A percentile compares a stretch with the other conserved stretches of the same genome.
These are phyloP conservation scores for Tylopilus cervinicoccineus DNA, from an alignment of 768 basidiomycete species.

Conservation along the genomic window DNA sequence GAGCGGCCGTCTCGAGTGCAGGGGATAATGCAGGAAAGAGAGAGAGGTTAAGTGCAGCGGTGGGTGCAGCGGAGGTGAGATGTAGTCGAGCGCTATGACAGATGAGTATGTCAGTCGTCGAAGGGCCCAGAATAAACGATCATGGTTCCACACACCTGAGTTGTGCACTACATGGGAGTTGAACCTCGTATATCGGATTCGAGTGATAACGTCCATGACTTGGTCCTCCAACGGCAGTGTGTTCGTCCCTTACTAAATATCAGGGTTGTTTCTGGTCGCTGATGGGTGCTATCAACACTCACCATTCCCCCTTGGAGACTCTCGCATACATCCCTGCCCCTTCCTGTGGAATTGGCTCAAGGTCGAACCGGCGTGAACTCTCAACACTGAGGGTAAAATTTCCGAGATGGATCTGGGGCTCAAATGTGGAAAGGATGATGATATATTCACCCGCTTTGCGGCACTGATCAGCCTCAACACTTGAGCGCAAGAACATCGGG, in stretches of 20 bases:
- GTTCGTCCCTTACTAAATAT: conserved; percentile 42
- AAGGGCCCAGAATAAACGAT: not conserved
- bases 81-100: conserved; percentile 64
- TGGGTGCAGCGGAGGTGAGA: conserved; percentile 39
- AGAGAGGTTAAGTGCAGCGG: conserved; percentile 56
- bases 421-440: conserved; percentile 81
- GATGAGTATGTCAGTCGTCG: not conserved
- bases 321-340: conserved; percentile 89
- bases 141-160: conserved; percentile 45
- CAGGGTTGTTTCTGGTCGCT: not conserved
- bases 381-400: conserved; percentile 62
- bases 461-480: not conserved
- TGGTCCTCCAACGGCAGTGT: conserved; percentile 66
- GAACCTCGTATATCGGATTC: conserved; percentile 70
- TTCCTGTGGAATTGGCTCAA: conserved; percentile 72
- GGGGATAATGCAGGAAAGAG: conserved; percentile 39
- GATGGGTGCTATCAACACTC: conserved; percentile 16
- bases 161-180: conserved; percentile 47
- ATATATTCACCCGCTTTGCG: conserved; percentile 65
- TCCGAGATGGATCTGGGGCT: conserved; percentile 60
- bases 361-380: conserved; percentile 55
- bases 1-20: conserved; percentile 2
- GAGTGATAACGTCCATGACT: conserved; percentile 56
- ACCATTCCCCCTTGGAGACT: conserved; percentile 72
- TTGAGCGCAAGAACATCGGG: not conserved